Evolutionary conservation across 768 basidiomycete species (phyloP).

Genomic region (Mycena capillaripes): DNA sequence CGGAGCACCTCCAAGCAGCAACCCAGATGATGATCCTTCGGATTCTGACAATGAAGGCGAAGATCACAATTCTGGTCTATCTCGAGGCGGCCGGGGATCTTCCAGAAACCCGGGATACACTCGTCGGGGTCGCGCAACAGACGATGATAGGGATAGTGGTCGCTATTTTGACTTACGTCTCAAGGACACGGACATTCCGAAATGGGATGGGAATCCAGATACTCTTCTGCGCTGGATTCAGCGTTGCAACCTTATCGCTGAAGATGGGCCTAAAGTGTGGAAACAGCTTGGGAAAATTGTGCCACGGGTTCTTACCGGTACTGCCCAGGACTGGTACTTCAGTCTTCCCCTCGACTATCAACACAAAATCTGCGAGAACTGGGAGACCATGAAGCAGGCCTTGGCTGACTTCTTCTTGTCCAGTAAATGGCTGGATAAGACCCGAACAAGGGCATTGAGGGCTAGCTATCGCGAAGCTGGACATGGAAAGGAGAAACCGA

Average conservation of each 20-base stretch:
- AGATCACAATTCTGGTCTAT: not conserved
- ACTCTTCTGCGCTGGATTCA: not conserved
- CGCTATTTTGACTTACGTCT: not conserved
- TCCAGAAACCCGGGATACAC: not conserved
- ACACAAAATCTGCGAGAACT: not conserved
- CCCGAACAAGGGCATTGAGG: not conserved
- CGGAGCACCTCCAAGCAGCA: too few species aligned
- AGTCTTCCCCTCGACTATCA: too few species aligned
- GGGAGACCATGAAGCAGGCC: not conserved
- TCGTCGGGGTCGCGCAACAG: not conserved
- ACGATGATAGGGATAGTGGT: not conserved
- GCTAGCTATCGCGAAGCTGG: not conserved
- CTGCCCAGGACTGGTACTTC: not conserved
- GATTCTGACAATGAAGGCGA: not conserved
- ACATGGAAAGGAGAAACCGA: too few species aligned
- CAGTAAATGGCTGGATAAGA: not conserved
- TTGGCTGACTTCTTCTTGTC: not conserved
- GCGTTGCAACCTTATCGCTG: not conserved
- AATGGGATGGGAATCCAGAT: not conserved
- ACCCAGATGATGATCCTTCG: not conserved
- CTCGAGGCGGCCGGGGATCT: not conserved
- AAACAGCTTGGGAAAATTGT: not conserved
- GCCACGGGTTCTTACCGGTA: not conserved
- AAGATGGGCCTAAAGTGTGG: not conserved
- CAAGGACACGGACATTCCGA: not conserved